Evolutionary conservation across 441 rosid species (phyloP), one percentile per base, ranked within the genome.

Genomic region (Erysimum cheiri): DNA sequence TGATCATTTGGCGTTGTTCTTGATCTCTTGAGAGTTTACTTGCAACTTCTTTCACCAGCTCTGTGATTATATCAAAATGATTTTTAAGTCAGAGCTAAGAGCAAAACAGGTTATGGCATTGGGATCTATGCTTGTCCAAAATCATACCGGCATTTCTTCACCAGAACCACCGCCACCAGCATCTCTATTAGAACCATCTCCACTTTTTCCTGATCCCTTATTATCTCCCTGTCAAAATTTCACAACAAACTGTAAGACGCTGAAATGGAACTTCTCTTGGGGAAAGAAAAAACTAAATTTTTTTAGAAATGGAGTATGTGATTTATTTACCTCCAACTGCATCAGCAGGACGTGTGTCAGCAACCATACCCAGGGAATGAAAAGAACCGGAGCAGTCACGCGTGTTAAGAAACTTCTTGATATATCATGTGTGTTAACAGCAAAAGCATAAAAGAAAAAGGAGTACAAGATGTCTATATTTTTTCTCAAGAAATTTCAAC

Each of bases 121-220:
- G 73, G 40, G 5, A 29, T 24, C 8, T 50, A 50, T 17, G 53
- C 9, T 62, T 11, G 22, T 19, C 57, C 64, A 47, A 33, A 56
- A 64, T 22, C 33, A 19, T 68, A 87, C 94, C 91, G 87, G 91
- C 48, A 80, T 49, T 49, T 85, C 88, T 62, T 84, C 92, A 62
- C 77, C 87, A 63, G 89, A 78, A 60, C 76, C 73, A 74, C 78
- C 83, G 29, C 85, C 90, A 52, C 66, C 77, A 13, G 78, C 67
- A 67, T 91, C 95, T 72, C 88, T 87, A 48, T 77, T 80, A 66
- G 85, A 80, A 31, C 87, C 87, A 37, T 88, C 94, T 59, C 90
- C 94, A 58, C 81, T 85, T 81, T 88, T 85, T 31, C 84, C 88
- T 39, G 95, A 81, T 73, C 95, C 97, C 75, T 85, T 91, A 55